Evolutionary conservation across 306 rosid species (phyloP).

Genomic region (Leucaena leucocephala): DNA sequence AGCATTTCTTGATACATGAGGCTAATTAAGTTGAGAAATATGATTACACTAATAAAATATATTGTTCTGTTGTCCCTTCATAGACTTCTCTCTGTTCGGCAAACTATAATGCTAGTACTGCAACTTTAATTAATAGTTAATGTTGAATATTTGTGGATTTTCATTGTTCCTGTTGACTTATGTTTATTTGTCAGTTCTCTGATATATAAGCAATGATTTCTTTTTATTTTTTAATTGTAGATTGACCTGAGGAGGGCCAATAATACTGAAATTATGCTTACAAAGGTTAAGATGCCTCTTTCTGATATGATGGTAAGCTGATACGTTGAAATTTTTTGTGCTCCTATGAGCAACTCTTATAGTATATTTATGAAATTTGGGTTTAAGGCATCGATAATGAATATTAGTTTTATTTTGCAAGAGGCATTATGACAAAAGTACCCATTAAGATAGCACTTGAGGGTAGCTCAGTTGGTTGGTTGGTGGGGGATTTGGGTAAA

Average conservation of each 20-base stretch:
- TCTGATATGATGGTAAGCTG: slow-evolving; percentile 95
- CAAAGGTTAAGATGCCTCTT: slow-evolving; percentile 99
- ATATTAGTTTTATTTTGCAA: slow-evolving; percentile 23
- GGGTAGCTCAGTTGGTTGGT: neutral
- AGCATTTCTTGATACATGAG: slow-evolving; percentile 15
- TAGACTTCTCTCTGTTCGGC: slow-evolving; percentile 8
- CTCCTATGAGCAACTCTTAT: neutral
- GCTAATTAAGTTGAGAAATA: slow-evolving; percentile 1
- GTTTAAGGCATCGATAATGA: slow-evolving; percentile 32
- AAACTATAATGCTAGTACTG: slow-evolving; percentile 18
- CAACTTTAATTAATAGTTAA: neutral
- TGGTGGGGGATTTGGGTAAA: neutral
- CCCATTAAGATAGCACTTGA: neutral
- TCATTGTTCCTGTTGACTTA: neutral
- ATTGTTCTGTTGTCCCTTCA: slow-evolving; percentile 4
- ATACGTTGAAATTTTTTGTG: slow-evolving; percentile 32
- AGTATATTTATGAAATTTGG: neutral
- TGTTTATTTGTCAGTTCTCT: slow-evolving; percentile 24
- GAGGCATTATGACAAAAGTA: slow-evolving; percentile 8
- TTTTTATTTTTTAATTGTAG: slow-evolving; percentile 46
- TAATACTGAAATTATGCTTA: slow-evolving; percentile 96
- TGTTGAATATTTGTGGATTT: neutral
- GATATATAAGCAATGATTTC: slow-evolving; percentile 6
- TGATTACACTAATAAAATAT: slow-evolving; percentile 19
- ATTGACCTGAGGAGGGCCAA: slow-evolving; percentile 88